A percentile compares a stretch with the other conserved stretches of the same genome.
phyloP scores from a whole-genome alignment of 306 rosid genomes.

The Sophora flavescens region DNA sequence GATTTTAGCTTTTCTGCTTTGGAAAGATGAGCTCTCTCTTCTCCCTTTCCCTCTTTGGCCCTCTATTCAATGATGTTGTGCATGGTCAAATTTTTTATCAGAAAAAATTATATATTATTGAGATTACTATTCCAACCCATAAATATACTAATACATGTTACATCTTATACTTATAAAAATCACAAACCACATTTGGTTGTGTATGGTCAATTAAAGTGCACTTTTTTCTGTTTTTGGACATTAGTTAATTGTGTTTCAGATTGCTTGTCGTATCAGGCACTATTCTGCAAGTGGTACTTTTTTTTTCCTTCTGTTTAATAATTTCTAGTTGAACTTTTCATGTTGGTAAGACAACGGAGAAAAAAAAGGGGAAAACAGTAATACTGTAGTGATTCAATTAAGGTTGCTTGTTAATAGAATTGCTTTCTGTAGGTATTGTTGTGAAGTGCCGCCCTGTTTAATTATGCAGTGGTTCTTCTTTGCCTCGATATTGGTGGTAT shows the following conservation, averaged over 20 bases:
- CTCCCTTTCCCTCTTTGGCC: no score
- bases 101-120: no score
- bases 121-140: no score
- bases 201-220: constrained; percentile 21
- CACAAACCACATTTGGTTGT: background rate
- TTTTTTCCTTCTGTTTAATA: background rate
- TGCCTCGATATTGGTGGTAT: constrained; percentile 20
- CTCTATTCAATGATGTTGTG: constrained; percentile 19
- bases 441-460: no score
- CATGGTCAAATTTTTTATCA: no score
- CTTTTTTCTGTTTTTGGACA: constrained; percentile 16
- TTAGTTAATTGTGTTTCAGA: constrained; percentile 25
- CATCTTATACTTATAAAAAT: no score
- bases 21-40: background rate
- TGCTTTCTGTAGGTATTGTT: background rate
- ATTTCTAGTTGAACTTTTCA: constrained; percentile 14
- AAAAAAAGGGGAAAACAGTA: background rate
- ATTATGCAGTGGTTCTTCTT: background rate
- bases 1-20: constrained; percentile 22
- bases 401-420: constrained; percentile 7
- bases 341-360: constrained; percentile 6
- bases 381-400: background rate
- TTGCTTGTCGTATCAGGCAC: constrained; percentile 20
- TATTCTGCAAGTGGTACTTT: background rate
- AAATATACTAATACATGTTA: no score